Base-by-base conservation (phyloP, 176 grass and related monocot species). In the Carex scoparia region DNA sequence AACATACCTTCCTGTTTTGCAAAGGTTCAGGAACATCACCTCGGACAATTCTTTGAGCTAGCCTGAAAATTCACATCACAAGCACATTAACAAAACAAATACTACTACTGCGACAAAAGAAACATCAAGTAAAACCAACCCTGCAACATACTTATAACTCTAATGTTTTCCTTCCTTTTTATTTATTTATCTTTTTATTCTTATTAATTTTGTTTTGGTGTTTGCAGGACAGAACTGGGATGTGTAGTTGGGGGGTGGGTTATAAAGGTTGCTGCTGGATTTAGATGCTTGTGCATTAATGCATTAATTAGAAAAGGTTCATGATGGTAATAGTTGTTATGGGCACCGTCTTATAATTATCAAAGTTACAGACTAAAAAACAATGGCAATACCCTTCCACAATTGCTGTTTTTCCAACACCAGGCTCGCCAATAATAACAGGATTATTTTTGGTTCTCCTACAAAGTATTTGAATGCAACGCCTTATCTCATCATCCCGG, bases 401-500 rank as follows among this genome's bases (percentile, higher is more conserved):
- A 79, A 98, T 94, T 31, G 95, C 95, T 79, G 92, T 98, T 89
- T 98, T 98, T 61, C 91, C 95, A 84, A 98, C 92, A 86, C 92
- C 92, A 81, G 92, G 95, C 76, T 98, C 93, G 1, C 92, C 95
- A 86, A 94, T 98, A 85, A 98, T 98, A 15, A 98, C 93, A 84
- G 91, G 92, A 89, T 98, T 98, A 55, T 94, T 94, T 86, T 98
- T 98, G 42, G 95, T 98, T 94, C 93, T 94, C 81, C 91, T 94
- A 86, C 91, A 93, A 66, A 94, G 91, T 82, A 98, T 98, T 79
- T 94, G 92, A 86, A 98, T 90, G 86, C 92, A 98, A 75, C 92
- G 83, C 16, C 91, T 83, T 69, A 94, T 94, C 87, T 98, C 95
- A 87, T 98, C 93, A 83, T 98, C 95, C 31, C 93, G 95, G 2